These are phyloP conservation scores for Solanum hybrid DNA, from an alignment of 305 asterid genomes.

Conservation along the genomic window DNA sequence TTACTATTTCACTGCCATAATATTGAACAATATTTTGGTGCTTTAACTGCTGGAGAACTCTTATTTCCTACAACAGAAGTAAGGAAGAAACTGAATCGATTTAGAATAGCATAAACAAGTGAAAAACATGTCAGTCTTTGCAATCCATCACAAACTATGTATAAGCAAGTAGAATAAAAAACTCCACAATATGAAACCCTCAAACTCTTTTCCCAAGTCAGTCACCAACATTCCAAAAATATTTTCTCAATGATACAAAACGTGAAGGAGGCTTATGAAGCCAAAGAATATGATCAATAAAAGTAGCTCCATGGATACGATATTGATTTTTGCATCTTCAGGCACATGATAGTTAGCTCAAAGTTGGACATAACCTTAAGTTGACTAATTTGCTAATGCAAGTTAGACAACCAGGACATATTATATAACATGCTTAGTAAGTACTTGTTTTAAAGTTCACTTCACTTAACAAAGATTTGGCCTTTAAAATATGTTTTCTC, in stretches of 20 bases:
- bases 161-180: not conserved
- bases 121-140: not conserved
- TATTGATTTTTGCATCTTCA: not conserved
- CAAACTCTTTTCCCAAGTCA: not conserved
- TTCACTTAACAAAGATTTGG: not conserved
- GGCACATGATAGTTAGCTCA: not conserved
- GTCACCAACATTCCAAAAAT: not conserved
- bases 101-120: not conserved
- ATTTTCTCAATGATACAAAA: not conserved
- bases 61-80: slow-evolving; percentile 52
- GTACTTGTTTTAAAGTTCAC: not conserved
- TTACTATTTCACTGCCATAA: slow-evolving; percentile 69
- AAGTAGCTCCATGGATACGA: not conserved
- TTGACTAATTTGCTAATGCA: not conserved
- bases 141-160: not conserved
- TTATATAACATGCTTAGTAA: not conserved
- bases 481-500: not conserved
- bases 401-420: not conserved
- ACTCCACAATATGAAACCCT: not conserved
- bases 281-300: not conserved
- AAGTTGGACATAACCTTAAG: not conserved
- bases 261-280: not conserved
- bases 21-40: slow-evolving; percentile 83
- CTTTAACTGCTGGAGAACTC: slow-evolving; percentile 57
- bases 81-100: slow-evolving; percentile 13